phyloP scores from a whole-genome alignment of 2,329 filamentous ascomycete genomes.

The Allantophomopsis cytisporea region DNA sequence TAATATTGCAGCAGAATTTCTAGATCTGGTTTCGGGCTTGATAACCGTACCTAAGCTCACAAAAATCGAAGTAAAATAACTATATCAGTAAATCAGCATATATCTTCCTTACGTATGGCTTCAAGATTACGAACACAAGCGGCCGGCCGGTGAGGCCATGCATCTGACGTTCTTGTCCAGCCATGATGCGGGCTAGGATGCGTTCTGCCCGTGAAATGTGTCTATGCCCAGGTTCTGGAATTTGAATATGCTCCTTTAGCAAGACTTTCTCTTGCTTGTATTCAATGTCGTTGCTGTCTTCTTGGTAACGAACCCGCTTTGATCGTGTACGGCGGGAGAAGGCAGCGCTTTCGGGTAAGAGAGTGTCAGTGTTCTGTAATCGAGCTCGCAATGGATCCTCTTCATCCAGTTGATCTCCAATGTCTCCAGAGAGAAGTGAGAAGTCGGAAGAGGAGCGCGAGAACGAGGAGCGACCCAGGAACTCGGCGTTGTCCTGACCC shows the following conservation, averaged over 20 bases:
- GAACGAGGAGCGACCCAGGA: slow-evolving; percentile 26
- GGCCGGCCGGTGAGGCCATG: slow-evolving; percentile 94
- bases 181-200: slow-evolving; percentile 74
- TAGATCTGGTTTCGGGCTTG: too few relatives aligned
- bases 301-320: slow-evolving; percentile 59
- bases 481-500: slow-evolving; percentile 24
- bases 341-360: too few relatives aligned
- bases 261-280: slow-evolving; percentile 22
- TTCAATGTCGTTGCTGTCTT: slow-evolving; percentile 24
- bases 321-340: slow-evolving; percentile 25
- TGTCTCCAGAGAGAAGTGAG: slow-evolving; percentile 68
- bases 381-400: slow-evolving; percentile 69
- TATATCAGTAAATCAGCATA: slow-evolving; percentile 20
- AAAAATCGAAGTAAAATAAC: slow-evolving; percentile 90
- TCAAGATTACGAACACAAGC: slow-evolving; percentile 54
- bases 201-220: slow-evolving; percentile 54
- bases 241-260: slow-evolving; percentile 66
- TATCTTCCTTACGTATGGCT: background rate
- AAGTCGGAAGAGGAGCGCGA: slow-evolving; percentile 52
- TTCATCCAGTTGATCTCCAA: slow-evolving; percentile 80
- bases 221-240: slow-evolving; percentile 55
- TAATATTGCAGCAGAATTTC: too few relatives aligned
- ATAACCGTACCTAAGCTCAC: slow-evolving; percentile 24
- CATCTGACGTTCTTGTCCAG: slow-evolving; percentile 60
- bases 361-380: slow-evolving; percentile 38